These are phyloP conservation scores for Silene coronaria DNA, from an alignment of 179 eudicot species.

Conservation along the genomic window DNA sequence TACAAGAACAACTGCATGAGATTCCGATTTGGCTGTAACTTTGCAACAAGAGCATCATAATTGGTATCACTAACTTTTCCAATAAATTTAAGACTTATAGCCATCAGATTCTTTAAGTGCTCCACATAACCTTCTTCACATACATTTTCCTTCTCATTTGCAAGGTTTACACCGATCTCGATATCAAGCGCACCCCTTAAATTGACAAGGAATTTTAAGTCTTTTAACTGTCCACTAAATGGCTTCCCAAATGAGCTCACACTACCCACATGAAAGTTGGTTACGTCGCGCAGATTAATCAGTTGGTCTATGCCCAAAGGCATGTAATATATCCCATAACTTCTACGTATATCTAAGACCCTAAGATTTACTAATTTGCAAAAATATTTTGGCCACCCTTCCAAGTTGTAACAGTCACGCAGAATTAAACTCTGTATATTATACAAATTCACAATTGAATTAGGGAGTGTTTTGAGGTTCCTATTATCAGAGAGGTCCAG, in stretches of 20 bases:
- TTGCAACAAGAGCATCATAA: neutral
- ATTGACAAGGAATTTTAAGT: too few relatives aligned
- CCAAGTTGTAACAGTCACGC: neutral
- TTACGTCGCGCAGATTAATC: too few relatives aligned
- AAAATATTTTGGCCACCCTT: slow-evolving; percentile 10
- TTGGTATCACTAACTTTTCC: too few relatives aligned
- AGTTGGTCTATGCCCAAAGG: neutral
- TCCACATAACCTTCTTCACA: neutral
- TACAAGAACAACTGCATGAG: neutral
- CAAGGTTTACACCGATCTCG: neutral
- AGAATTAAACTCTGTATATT: slow-evolving; percentile 11
- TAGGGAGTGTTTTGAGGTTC: neutral
- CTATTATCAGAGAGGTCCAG: neutral
- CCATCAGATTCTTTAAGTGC: neutral
- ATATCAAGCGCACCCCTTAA: too few relatives aligned
- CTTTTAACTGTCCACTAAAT: too few relatives aligned
- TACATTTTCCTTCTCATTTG: neutral
- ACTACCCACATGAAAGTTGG: too few relatives aligned
- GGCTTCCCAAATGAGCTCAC: too few relatives aligned
- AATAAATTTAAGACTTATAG: neutral
- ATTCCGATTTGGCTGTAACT: slow-evolving; percentile 1
- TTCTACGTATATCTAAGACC: neutral
- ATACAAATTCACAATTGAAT: neutral
- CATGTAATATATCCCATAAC: neutral
- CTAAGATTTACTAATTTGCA: slow-evolving; percentile 14